A percentile compares a stretch with the other conserved stretches of the same genome.
Evolutionary conservation across 148 eudicot genomes (phyloP).

Genomic region (Silene conica): DNA sequence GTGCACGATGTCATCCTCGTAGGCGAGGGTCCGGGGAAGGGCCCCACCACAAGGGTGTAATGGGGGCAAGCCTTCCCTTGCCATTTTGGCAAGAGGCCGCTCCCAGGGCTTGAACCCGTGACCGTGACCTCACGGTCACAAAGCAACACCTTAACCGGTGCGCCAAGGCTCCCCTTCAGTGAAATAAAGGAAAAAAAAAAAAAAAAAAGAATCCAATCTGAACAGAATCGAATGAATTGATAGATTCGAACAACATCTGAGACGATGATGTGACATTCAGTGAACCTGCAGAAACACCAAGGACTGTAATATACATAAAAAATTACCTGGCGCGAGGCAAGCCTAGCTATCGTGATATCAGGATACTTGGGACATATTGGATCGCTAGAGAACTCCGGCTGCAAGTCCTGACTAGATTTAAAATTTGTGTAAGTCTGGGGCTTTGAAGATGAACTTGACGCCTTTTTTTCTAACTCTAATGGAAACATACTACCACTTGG

Average conservation of each 20-base stretch:
- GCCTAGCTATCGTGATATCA: slow-evolving; percentile 62
- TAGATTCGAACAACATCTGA: not conserved
- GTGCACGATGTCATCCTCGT: no score
- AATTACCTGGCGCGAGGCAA: slow-evolving; percentile 88
- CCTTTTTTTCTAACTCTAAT: slow-evolving; percentile 43
- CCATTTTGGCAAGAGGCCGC: no score
- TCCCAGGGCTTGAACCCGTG: no score
- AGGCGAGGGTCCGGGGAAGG: no score
- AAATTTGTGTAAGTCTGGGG: slow-evolving; percentile 80
- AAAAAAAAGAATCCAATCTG: not conserved
- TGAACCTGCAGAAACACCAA: no score
- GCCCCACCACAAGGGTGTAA: no score
- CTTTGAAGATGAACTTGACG: slow-evolving; percentile 43
- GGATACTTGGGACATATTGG: slow-evolving; percentile 54
- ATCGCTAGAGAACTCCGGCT: slow-evolving; percentile 57
- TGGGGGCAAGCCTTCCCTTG: no score
- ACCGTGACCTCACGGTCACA: no score
- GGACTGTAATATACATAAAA: not conserved
- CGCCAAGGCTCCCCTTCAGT: no score
- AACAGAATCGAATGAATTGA: not conserved
- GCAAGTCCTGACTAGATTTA: slow-evolving; percentile 56
- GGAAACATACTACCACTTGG: slow-evolving; percentile 75
- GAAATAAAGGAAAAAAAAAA: not conserved
- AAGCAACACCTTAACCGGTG: no score
- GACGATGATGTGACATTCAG: not conserved